Conservation (phyloP, 768 basidiomycete genomes). For the Boletus tomentosulus region DNA sequence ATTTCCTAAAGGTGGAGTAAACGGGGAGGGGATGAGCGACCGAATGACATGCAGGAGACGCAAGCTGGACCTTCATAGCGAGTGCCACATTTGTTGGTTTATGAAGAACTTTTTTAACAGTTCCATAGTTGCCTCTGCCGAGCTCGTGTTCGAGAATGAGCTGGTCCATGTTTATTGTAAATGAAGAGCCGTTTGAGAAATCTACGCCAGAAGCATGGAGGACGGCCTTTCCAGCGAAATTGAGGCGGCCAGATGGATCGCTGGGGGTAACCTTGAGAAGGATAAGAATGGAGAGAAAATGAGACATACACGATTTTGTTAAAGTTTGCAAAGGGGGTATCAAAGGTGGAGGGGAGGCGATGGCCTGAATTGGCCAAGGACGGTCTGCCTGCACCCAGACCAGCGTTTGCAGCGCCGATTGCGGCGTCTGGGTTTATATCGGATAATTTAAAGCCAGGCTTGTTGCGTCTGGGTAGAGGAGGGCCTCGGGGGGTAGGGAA, state of each 20-base stretch:
- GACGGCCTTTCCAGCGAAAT: constrained; percentile 91
- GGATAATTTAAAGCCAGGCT: constrained; percentile 57
- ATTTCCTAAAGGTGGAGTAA: constrained; percentile 69
- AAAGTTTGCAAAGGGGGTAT: constrained; percentile 88
- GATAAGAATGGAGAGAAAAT: constrained; percentile 6
- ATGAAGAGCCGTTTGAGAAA: constrained; percentile 87
- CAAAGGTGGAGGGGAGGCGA: constrained; percentile 40
- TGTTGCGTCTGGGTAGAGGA: constrained; percentile 39
- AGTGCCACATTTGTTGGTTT: constrained; percentile 92
- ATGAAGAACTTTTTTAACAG: constrained; percentile 93
- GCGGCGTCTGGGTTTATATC: constrained; percentile 52
- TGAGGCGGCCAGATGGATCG: constrained; percentile 94
- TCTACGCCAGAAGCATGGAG: constrained; percentile 84
- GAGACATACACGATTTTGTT: constrained; percentile 83
- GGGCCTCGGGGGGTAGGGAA: constrained; percentile 34
- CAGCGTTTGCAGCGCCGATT: constrained; percentile 59
- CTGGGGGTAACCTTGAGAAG: constrained; percentile 36
- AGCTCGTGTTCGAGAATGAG: constrained; percentile 89
- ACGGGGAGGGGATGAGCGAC: neutral
- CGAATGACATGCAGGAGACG: constrained; percentile 7
- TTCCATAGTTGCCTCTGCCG: constrained; percentile 95
- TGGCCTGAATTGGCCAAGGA: constrained; percentile 40
- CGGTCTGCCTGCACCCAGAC: constrained; percentile 68
- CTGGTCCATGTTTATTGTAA: constrained; percentile 92
- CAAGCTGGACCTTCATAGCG: constrained; percentile 84